phyloP scores from a whole-genome alignment of 306 rosid species.

The Dalbergia cultrata region DNA sequence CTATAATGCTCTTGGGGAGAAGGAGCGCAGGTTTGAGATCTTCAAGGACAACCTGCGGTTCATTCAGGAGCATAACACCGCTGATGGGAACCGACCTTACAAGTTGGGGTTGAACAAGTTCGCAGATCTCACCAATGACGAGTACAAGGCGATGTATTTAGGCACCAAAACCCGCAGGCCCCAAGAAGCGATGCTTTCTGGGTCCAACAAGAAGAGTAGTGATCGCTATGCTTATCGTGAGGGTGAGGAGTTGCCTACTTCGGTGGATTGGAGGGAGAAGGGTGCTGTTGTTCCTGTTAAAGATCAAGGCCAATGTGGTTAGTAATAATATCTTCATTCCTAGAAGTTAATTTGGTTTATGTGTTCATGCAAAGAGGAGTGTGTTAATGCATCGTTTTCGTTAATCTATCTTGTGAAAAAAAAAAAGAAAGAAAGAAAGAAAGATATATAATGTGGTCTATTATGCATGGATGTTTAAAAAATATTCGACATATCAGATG shows the following conservation, averaged over 20 bases:
- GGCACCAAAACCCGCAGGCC: conserved; percentile 48
- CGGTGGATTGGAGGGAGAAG: conserved; percentile 80
- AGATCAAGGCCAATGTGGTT: conserved; percentile 98
- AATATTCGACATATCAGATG: too few relatives aligned
- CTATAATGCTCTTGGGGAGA: conserved; percentile 79
- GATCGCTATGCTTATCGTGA: conserved; percentile 56
- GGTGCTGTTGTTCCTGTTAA: conserved; percentile 81
- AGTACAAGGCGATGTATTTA: conserved; percentile 61
- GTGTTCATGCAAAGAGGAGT: not conserved
- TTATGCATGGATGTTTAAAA: too few relatives aligned
- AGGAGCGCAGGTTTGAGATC: conserved; percentile 65
- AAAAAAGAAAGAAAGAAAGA: too few relatives aligned
- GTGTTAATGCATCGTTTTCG: not conserved
- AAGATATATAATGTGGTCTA: too few relatives aligned
- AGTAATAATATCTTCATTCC: conserved; percentile 22
- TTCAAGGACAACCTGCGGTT: conserved; percentile 80
- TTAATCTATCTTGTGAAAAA: too few relatives aligned
- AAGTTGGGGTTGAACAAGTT: conserved; percentile 74
- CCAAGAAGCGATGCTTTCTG: not conserved
- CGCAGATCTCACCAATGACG: conserved; percentile 86
- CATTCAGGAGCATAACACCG: conserved; percentile 60
- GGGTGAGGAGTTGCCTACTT: conserved; percentile 68
- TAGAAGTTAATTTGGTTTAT: not conserved
- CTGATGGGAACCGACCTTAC: conserved; percentile 39
- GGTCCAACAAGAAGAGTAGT: conserved; percentile 11